Evolutionary conservation across 2,329 filamentous ascomycete genomes (phyloP).

Genomic region (Diaporthe ampelina): DNA sequence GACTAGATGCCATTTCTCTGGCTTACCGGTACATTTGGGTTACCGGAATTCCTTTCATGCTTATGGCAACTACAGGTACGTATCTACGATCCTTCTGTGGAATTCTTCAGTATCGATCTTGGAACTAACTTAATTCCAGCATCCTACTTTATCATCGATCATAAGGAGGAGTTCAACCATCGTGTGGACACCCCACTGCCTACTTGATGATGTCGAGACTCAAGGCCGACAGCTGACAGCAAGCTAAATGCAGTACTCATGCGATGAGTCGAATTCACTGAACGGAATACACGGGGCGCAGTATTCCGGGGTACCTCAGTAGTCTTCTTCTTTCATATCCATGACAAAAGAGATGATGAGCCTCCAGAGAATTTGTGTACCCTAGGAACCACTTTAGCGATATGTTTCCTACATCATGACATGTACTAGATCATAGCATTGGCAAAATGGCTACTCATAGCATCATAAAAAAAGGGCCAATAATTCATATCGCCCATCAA

Average conservation of each 20-base stretch:
- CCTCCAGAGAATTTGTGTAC: no score
- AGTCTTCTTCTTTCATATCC: no score
- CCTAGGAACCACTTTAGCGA: no score
- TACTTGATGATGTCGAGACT: not conserved
- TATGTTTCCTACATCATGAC: no score
- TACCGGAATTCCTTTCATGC: conserved; percentile 7
- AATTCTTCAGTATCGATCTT: accelerated
- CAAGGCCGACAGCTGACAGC: not conserved
- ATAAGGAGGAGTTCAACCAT: conserved; percentile 18
- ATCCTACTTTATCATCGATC: conserved; percentile 18
- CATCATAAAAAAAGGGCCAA: not conserved
- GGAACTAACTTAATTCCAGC: not conserved
- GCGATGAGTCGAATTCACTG: not conserved
- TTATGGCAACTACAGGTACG: conserved; percentile 7
- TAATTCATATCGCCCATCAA: no score
- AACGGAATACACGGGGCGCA: no score
- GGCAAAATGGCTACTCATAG: not conserved
- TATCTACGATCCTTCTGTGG: no score
- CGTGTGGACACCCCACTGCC: conserved; percentile 19
- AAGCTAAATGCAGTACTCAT: not conserved
- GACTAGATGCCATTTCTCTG: conserved; percentile 6
- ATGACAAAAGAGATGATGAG: no score
- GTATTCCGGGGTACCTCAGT: no score
- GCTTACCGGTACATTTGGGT: conserved; percentile 19
- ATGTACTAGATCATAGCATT: not conserved